These are phyloP conservation scores for Microcos paniculata DNA, from an alignment of 345 rosid species.

Conservation along the genomic window DNA sequence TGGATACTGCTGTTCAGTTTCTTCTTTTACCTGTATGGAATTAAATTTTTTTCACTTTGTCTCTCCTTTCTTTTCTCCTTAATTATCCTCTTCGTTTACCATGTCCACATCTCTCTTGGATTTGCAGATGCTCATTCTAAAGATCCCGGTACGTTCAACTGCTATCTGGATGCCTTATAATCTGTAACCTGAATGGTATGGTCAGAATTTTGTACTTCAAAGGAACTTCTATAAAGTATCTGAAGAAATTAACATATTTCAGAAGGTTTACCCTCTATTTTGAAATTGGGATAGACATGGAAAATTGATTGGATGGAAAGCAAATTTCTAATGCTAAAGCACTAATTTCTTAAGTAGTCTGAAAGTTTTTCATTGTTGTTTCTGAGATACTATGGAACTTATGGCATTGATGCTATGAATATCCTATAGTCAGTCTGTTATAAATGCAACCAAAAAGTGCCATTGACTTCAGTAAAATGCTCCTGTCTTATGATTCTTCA, in stretches of 20 bases:
- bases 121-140: conserved; percentile 79
- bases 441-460: neutral
- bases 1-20: neutral
- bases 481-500: neutral
- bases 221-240: conserved; percentile 6
- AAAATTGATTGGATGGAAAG: neutral
- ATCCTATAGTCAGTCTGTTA: neutral
- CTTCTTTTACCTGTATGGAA: neutral
- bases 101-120: conserved; percentile 18
- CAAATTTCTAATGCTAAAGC: neutral
- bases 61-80: neutral
- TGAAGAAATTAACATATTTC: conserved; percentile 9
- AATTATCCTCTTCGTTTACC: conserved; percentile 5
- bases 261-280: conserved; percentile 1
- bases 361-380: neutral
- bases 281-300: neutral
- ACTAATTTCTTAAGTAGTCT: neutral
- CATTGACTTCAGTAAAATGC: neutral
- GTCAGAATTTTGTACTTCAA: neutral
- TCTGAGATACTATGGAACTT: neutral
- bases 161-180: conserved; percentile 20
- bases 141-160: conserved; percentile 67
- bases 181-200: neutral
- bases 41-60: neutral
- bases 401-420: neutral